A percentile compares a stretch with the other conserved stretches of the same genome.
phyloP scores from a whole-genome alignment of 768 basidiomycete species.

The Trametes gibbosa region DNA sequence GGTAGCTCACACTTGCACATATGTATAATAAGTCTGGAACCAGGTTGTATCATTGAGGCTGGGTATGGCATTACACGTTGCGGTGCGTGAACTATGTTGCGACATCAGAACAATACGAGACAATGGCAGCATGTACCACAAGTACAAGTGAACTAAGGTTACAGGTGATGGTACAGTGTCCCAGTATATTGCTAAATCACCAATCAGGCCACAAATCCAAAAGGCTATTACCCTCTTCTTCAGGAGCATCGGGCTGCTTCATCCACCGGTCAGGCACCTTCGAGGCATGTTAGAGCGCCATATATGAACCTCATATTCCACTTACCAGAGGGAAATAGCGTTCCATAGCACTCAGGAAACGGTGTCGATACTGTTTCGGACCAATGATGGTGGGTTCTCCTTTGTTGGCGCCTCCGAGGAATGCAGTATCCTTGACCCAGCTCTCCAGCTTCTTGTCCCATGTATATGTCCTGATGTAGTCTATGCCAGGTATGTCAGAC shows the following conservation, averaged over 20 bases:
- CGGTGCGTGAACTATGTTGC: neutral
- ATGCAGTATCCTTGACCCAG: constrained; percentile 95
- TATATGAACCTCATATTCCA: constrained; percentile 1
- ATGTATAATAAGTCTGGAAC: neutral
- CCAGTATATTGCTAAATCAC: constrained; percentile 22
- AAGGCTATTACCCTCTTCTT: constrained; percentile 57
- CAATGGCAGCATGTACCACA: neutral
- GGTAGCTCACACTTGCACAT: neutral
- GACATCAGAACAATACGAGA: neutral
- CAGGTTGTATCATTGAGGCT: neutral
- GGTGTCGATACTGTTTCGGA: constrained; percentile 89
- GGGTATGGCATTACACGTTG: constrained; percentile 9
- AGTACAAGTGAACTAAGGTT: neutral
- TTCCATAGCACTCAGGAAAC: constrained; percentile 86
- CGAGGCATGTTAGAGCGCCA: constrained; percentile 6
- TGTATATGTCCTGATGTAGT: constrained; percentile 93
- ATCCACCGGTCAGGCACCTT: constrained; percentile 90
- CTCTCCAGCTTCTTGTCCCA: constrained; percentile 99
- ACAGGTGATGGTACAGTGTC: constrained; percentile 3
- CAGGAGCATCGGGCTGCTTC: constrained; percentile 77
- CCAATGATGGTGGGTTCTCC: constrained; percentile 97
- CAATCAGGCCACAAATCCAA: constrained; percentile 41
- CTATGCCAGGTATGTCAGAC: constrained; percentile 38
- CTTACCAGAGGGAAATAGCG: constrained; percentile 83
- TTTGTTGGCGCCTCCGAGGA: constrained; percentile 76